phyloP scores from a whole-genome alignment of 305 asterid species.

The Euphrasia arctica region DNA sequence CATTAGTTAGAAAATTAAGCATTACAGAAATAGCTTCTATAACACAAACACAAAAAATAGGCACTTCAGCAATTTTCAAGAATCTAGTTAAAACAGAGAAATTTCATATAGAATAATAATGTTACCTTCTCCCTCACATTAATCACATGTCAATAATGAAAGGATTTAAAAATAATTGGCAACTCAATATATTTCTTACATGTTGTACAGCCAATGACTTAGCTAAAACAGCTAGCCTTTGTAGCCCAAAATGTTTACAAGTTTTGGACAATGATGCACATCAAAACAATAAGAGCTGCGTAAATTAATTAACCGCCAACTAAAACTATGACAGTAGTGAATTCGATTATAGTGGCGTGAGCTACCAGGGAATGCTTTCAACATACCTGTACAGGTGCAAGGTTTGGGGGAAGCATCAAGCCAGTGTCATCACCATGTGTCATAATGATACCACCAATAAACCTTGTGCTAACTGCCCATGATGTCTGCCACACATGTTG shows the following conservation, averaged over 20 bases:
- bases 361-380: constrained; percentile 23
- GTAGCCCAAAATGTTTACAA: constrained; percentile 13
- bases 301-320: constrained; percentile 6
- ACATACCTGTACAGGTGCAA: constrained; percentile 89
- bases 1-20: constrained; percentile 23
- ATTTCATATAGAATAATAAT: background rate
- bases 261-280: constrained; percentile 16
- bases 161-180: background rate
- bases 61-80: constrained; percentile 6
- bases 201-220: background rate
- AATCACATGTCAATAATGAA: background rate
- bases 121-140: background rate
- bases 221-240: constrained; percentile 8
- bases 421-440: constrained; percentile 97
- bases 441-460: constrained; percentile 97
- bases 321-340: constrained; percentile 4
- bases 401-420: constrained; percentile 86
- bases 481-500: constrained; percentile 98
- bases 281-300: constrained; percentile 9
- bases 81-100: background rate
- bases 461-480: constrained; percentile 96
- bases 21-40: constrained; percentile 6
- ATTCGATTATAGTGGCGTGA: constrained; percentile 8
- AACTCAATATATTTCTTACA: background rate
- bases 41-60: constrained; percentile 18